Percentiles rank a stretch among this genome's conserved stretches.
phyloP scores from a whole-genome alignment of 768 basidiomycete genomes.

The Cystobasidium ongulense region DNA sequence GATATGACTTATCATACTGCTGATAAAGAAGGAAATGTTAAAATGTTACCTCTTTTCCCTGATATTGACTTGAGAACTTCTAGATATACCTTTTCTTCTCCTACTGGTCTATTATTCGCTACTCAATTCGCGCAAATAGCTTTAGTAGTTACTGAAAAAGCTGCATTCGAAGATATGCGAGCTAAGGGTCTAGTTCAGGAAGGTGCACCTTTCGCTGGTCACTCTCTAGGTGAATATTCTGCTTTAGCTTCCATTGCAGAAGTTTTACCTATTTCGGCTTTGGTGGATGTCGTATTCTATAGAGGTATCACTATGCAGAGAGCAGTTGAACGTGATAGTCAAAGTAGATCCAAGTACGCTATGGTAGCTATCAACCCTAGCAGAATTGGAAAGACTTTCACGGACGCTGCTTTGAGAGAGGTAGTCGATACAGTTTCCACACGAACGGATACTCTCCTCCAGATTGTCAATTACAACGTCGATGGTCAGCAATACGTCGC shows the following conservation, averaged over 20 bases:
- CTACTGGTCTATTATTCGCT: constrained; percentile 86
- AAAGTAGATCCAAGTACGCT: constrained; percentile 90
- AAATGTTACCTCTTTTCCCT: constrained; percentile 88
- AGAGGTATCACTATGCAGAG: constrained; percentile 99
- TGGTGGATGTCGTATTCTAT: constrained; percentile 98
- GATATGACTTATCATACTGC: constrained; percentile 91
- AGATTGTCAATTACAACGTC: constrained; percentile 87
- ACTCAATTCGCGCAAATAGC: constrained; percentile 99
- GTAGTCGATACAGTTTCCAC: constrained; percentile 84
- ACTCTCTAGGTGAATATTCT: constrained; percentile 97
- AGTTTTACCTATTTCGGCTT: constrained; percentile 83
- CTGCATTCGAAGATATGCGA: constrained; percentile 96
- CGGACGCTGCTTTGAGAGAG: constrained; percentile 88
- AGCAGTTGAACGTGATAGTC: constrained; percentile 87
- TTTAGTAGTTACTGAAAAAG: constrained; percentile 94
- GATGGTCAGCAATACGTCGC: constrained; percentile 99
- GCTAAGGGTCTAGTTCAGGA: constrained; percentile 88
- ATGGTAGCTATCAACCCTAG: constrained; percentile 99
- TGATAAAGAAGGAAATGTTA: constrained; percentile 91
- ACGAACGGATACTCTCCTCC: constrained; percentile 69
- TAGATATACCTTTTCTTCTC: constrained; percentile 97
- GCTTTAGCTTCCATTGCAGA: constrained; percentile 96
- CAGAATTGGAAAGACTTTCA: constrained; percentile 87
- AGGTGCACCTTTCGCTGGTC: constrained; percentile 89
- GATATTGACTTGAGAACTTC: constrained; percentile 92